phyloP scores from a whole-genome alignment of 2,329 filamentous ascomycete genomes.

The Chaetomium sp. region DNA sequence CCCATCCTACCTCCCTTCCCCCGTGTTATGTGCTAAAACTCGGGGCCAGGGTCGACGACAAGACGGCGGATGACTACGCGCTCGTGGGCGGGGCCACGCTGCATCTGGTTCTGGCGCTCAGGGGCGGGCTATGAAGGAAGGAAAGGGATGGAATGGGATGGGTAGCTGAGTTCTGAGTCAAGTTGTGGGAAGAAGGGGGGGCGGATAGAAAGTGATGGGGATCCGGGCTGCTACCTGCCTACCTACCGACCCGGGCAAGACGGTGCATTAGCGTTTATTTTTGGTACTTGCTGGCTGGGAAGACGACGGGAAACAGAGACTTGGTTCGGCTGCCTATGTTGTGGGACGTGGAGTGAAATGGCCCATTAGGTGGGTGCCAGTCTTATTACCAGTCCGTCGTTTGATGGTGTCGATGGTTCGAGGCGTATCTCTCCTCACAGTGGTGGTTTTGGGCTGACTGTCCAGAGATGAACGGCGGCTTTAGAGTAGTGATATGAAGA shows the following conservation, averaged over 20 bases:
- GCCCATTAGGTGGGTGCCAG: neutral
- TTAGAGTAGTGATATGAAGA: too few species aligned
- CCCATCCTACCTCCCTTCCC: neutral
- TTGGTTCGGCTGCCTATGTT: neutral
- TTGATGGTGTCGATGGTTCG: neutral
- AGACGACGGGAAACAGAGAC: constrained; percentile 2
- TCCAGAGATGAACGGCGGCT: too few species aligned
- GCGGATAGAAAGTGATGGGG: neutral
- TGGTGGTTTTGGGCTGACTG: too few species aligned
- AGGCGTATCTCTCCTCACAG: too few species aligned
- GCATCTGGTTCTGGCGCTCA: constrained; percentile 91
- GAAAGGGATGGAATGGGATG: constrained; percentile 5
- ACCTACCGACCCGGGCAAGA: neutral
- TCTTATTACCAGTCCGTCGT: neutral
- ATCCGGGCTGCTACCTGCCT: neutral
- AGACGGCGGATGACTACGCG: constrained; percentile 85
- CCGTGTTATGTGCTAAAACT: neutral
- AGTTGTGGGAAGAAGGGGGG: neutral
- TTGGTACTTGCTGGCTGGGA: constrained; percentile 8
- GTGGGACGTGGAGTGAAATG: neutral
- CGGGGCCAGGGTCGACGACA: constrained; percentile 79
- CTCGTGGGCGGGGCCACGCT: constrained; percentile 91
- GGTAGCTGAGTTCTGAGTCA: neutral
- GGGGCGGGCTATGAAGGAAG: constrained; percentile 63
- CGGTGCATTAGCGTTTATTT: constrained; percentile 9